A percentile compares a stretch with the other conserved stretches of the same genome.
phyloP scores from a whole-genome alignment of 2,329 filamentous ascomycete genomes.

The Cytospora piceae region DNA sequence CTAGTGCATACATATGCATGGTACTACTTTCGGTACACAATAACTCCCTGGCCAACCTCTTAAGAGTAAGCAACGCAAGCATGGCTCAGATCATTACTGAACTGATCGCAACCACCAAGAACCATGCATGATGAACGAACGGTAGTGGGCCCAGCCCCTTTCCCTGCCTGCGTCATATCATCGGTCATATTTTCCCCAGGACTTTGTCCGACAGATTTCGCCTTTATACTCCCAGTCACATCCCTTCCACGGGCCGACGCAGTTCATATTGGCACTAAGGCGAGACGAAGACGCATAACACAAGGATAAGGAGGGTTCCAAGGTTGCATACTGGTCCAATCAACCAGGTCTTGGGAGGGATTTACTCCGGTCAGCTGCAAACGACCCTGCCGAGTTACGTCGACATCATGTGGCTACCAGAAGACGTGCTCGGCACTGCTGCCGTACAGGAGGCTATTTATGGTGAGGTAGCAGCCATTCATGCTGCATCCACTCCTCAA shows the following conservation, averaged over 20 bases:
- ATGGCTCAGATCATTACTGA: conserved; percentile 9
- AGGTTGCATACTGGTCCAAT: conserved; percentile 2
- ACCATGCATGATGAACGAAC: conserved; percentile 4
- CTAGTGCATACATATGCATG: not conserved
- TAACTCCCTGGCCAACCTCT: not conserved
- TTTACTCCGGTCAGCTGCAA: not conserved
- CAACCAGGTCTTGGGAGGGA: not conserved
- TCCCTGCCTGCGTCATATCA: not conserved
- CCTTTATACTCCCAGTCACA: not conserved
- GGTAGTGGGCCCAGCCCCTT: not conserved
- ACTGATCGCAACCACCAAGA: conserved; percentile 6
- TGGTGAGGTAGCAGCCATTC: not conserved
- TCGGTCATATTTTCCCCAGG: not conserved
- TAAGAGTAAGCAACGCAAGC: conserved; percentile 3
- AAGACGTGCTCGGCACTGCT: conserved; percentile 10
- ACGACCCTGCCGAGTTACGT: conserved; percentile 11
- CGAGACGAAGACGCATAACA: conserved; percentile 11
- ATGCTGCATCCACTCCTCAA: not conserved
- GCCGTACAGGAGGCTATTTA: conserved; percentile 6
- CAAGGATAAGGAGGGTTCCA: not conserved
- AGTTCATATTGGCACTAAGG: conserved; percentile 15
- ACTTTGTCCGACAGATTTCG: not conserved
- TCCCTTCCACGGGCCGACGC: not conserved
- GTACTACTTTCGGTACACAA: too few species aligned
- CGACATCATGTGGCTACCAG: conserved; percentile 22